Percentiles rank a stretch among this genome's conserved stretches.
Conservation (phyloP, 176 grass and related monocot genomes). For the Musa schizocarpa region DNA sequence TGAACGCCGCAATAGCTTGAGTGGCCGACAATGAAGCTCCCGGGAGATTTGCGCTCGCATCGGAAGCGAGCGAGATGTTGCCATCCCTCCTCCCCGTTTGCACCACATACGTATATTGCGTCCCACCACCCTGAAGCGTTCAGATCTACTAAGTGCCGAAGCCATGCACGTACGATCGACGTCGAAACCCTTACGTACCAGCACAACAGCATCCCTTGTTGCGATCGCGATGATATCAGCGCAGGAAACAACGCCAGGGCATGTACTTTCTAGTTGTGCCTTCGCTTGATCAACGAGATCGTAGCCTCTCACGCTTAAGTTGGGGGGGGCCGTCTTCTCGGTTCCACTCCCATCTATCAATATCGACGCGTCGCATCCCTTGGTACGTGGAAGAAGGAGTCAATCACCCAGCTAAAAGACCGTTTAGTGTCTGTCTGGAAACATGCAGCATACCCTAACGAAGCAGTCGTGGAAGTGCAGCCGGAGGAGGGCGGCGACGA, state of each 20-base stretch:
- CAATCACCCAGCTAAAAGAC: too few species aligned
- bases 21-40: slow-evolving; percentile 24
- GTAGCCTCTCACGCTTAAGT: slow-evolving; percentile 53
- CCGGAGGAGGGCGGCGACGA: slow-evolving; percentile 78
- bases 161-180: background rate
- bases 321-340: slow-evolving; percentile 75
- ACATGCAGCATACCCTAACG: slow-evolving; percentile 25
- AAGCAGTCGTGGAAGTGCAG: slow-evolving; percentile 83
- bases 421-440: too few species aligned
- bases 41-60: slow-evolving; percentile 33
- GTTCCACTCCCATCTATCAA: slow-evolving; percentile 45
- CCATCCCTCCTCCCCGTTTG: slow-evolving; percentile 66
- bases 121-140: slow-evolving; percentile 17
- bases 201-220: slow-evolving; percentile 53
- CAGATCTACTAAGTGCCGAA: background rate
- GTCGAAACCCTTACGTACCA: slow-evolving; percentile 26
- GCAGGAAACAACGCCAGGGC: slow-evolving; percentile 62
- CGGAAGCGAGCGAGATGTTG: slow-evolving; percentile 35
- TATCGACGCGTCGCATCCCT: slow-evolving; percentile 81
- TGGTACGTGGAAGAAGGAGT: too few species aligned
- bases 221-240: slow-evolving; percentile 67
- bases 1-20: slow-evolving; percentile 35
- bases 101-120: slow-evolving; percentile 41
- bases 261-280: slow-evolving; percentile 28
- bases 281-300: slow-evolving; percentile 73